Percentiles rank a stretch among this genome's conserved stretches.
Evolutionary conservation across 108 stramenopile genomes (phyloP).

Genomic region (Aureococcus anophagefferens): DNA sequence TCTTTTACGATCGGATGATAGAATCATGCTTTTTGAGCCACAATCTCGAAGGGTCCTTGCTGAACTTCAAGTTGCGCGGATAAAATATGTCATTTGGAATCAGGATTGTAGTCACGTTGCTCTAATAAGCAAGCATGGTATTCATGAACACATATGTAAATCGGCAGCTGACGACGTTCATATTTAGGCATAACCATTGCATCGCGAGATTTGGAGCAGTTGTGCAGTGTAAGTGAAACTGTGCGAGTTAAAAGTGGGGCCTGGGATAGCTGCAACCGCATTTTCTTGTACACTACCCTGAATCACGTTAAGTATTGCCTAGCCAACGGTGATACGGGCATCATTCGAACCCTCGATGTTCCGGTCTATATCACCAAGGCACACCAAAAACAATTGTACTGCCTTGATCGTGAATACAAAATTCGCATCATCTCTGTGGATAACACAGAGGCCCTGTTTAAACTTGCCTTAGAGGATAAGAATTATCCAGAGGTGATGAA

Average conservation of each 20-base stretch:
- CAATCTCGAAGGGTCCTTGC: constrained; percentile 86
- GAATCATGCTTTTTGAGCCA: constrained; percentile 89
- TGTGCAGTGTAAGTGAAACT: constrained; percentile 87
- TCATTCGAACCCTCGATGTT: constrained; percentile 87
- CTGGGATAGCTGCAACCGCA: constrained; percentile 78
- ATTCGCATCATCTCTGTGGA: constrained; percentile 76
- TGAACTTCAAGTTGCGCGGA: constrained; percentile 85
- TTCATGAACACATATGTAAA: no score
- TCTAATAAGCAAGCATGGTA: constrained; percentile 79
- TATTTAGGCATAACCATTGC: constrained; percentile 62
- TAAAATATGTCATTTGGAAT: constrained; percentile 89
- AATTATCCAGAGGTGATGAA: constrained; percentile 92
- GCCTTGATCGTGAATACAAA: constrained; percentile 89
- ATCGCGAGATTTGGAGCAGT: constrained; percentile 82
- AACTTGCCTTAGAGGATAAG: constrained; percentile 56
- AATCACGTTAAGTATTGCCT: constrained; percentile 97
- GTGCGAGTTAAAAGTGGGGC: constrained; percentile 91
- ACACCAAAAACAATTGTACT: constrained; percentile 74
- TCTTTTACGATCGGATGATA: constrained; percentile 82
- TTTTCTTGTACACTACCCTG: constrained; percentile 92
- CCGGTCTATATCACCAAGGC: constrained; percentile 86
- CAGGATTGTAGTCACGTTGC: constrained; percentile 74
- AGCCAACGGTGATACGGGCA: constrained; percentile 88
- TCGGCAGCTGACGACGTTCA: neutral
- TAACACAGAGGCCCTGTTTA: constrained; percentile 91